Conservation (phyloP, 2,329 filamentous ascomycete genomes). For the Remersonia thermophila region DNA sequence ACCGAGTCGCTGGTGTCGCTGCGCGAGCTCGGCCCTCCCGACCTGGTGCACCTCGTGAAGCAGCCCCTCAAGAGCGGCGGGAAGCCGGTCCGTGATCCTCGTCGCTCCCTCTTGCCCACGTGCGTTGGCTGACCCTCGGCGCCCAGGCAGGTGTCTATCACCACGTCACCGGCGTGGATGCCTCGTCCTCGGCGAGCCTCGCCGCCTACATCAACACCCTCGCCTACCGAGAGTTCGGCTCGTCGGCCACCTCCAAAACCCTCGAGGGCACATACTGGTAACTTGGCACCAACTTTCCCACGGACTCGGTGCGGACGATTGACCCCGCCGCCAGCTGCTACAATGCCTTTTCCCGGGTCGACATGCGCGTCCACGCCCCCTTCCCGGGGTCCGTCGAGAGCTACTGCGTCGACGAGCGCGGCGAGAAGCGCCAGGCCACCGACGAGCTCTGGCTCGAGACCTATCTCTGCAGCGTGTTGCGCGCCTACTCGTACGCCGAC, state of each 20-base stretch:
- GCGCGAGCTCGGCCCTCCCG: slow-evolving; percentile 87
- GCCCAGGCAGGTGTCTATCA: slow-evolving; percentile 81
- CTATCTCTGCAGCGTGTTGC: slow-evolving; percentile 85
- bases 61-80: slow-evolving; percentile 44
- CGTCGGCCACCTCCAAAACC: slow-evolving; percentile 66
- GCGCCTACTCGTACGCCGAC: slow-evolving; percentile 93
- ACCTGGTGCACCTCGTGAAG: slow-evolving; percentile 90
- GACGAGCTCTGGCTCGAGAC: slow-evolving; percentile 96
- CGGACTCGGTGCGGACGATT: background rate
- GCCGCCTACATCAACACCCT: slow-evolving; percentile 98
- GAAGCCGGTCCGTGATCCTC: slow-evolving; percentile 35
- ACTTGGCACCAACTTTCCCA: no score
- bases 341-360: slow-evolving; percentile 95
- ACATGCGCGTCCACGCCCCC: slow-evolving; percentile 97
- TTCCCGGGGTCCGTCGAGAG: slow-evolving; percentile 94
- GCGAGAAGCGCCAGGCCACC: slow-evolving; percentile 84
- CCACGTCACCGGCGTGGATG: slow-evolving; percentile 94
- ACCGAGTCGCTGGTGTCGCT: slow-evolving; percentile 78
- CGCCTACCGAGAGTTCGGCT: slow-evolving; percentile 77
- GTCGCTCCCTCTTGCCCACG: slow-evolving; percentile 1
- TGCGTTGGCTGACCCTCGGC: background rate
- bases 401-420: slow-evolving; percentile 93
- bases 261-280: slow-evolving; percentile 92
- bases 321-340: slow-evolving; percentile 53
- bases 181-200: slow-evolving; percentile 90